These are phyloP conservation scores for Linum lewisii DNA, from an alignment of 345 rosid species.

Conservation along the genomic window DNA sequence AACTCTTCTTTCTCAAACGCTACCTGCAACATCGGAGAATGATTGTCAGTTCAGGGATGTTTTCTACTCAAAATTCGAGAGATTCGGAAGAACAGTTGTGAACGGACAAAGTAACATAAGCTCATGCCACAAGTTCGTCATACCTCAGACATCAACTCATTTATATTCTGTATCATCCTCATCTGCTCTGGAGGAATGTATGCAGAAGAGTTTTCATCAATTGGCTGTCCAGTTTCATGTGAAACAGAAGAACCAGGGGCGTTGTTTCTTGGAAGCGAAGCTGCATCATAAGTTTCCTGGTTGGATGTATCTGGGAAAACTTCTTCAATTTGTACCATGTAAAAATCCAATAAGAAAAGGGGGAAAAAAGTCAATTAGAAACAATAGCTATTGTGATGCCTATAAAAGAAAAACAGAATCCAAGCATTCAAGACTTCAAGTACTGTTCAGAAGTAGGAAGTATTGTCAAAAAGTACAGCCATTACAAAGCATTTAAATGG, in stretches of 20 bases:
- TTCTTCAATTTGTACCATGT: slow-evolving; percentile 20
- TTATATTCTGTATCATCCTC: slow-evolving; percentile 65
- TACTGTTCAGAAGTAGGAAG: not conserved
- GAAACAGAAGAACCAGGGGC: slow-evolving; percentile 24
- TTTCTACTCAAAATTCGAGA: not conserved
- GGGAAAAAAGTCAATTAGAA: not conserved
- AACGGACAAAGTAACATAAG: not conserved
- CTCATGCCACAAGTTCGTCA: not conserved
- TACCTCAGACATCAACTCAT: slow-evolving; percentile 70
- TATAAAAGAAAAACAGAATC: not conserved
- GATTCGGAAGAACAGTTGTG: not conserved
- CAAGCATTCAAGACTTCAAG: not conserved
- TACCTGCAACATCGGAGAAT: slow-evolving; percentile 39
- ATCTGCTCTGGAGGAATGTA: slow-evolving; percentile 75
- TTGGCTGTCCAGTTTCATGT: slow-evolving; percentile 34
- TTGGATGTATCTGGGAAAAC: slow-evolving; percentile 24
- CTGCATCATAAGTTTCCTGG: slow-evolving; percentile 28
- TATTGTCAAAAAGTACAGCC: no score
- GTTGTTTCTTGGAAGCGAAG: slow-evolving; percentile 29
- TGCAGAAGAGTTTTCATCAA: slow-evolving; percentile 43
- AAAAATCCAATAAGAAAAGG: not conserved
- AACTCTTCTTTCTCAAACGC: slow-evolving; percentile 84
- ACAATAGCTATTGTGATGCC: not conserved
- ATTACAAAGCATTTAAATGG: no score
- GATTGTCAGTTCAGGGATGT: slow-evolving; percentile 1